Evolutionary conservation across 306 rosid genomes (phyloP).

Genomic region (Prunus salicina): DNA sequence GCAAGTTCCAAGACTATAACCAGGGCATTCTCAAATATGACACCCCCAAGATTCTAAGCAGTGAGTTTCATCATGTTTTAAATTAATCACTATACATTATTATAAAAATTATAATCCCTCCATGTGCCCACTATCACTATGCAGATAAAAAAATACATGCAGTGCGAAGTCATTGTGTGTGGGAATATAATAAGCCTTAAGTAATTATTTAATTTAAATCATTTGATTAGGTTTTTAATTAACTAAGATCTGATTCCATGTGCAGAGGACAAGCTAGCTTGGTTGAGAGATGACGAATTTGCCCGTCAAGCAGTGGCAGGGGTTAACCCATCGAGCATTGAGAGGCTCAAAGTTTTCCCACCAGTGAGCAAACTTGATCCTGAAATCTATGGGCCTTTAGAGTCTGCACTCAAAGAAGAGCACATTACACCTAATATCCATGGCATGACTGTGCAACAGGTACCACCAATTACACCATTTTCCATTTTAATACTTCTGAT

Average conservation of each 20-base stretch:
- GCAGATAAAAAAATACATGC: background rate
- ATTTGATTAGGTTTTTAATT: background rate
- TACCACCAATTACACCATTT: slow-evolving; percentile 17
- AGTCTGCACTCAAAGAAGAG: slow-evolving; percentile 84
- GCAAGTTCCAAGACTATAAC: slow-evolving; percentile 56
- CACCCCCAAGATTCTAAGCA: slow-evolving; percentile 72
- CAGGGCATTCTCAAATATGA: slow-evolving; percentile 72
- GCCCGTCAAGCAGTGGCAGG: slow-evolving; percentile 93
- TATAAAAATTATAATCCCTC: background rate
- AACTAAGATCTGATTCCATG: background rate
- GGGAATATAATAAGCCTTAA: background rate
- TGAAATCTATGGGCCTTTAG: slow-evolving; percentile 57
- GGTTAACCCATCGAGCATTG: slow-evolving; percentile 76
- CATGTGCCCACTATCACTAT: background rate
- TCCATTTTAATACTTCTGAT: background rate
- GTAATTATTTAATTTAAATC: background rate
- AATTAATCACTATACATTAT: background rate
- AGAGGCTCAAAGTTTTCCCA: slow-evolving; percentile 72
- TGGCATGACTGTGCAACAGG: slow-evolving; percentile 94
- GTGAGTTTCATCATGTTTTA: slow-evolving; percentile 41
- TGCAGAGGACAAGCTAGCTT: slow-evolving; percentile 89
- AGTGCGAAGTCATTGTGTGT: background rate
- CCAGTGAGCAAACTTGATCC: slow-evolving; percentile 89
- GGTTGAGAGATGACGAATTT: slow-evolving; percentile 96
- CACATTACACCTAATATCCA: slow-evolving; percentile 67